A percentile compares a stretch with the other conserved stretches of the same genome.
These are phyloP conservation scores for Citropsis articulata DNA, from an alignment of 345 rosid genomes.

Conservation along the genomic window DNA sequence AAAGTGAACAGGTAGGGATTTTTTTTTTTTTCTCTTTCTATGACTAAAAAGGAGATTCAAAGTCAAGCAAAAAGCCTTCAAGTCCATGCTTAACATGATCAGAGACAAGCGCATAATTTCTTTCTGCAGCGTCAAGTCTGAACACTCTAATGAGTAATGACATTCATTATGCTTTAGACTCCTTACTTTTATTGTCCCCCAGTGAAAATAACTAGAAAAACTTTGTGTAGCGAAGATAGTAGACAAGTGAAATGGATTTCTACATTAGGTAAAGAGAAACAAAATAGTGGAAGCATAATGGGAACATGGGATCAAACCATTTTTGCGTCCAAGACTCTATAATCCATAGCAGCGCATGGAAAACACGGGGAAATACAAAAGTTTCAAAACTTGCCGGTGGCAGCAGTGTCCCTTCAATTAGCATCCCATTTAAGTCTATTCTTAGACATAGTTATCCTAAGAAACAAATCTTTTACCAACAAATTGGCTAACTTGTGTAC, in stretches of 20 bases:
- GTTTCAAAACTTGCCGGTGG: background rate
- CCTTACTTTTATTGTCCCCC: background rate
- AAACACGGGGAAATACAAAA: background rate
- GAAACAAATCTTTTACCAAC: background rate
- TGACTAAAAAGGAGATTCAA: background rate
- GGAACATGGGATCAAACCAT: background rate
- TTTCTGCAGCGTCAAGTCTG: background rate
- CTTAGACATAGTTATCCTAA: background rate
- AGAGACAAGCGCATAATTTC: background rate
- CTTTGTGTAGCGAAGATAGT: background rate
- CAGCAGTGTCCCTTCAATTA: background rate
- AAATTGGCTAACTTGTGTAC: background rate
- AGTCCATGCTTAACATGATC: background rate
- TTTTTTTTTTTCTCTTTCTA: background rate
- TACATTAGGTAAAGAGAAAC: background rate
- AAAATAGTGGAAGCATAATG: conserved; percentile 2
- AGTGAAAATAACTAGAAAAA: conserved; percentile 10
- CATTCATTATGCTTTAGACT: no score
- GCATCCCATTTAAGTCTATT: background rate
- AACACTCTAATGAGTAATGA: background rate
- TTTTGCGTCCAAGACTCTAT: background rate
- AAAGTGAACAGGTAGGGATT: background rate
- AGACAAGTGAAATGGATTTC: conserved; percentile 9
- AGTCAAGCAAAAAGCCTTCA: background rate
- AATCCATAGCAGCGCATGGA: background rate